Conservation (phyloP, 2,329 filamentous ascomycete species). For the Pseudopyricularia javanii region DNA sequence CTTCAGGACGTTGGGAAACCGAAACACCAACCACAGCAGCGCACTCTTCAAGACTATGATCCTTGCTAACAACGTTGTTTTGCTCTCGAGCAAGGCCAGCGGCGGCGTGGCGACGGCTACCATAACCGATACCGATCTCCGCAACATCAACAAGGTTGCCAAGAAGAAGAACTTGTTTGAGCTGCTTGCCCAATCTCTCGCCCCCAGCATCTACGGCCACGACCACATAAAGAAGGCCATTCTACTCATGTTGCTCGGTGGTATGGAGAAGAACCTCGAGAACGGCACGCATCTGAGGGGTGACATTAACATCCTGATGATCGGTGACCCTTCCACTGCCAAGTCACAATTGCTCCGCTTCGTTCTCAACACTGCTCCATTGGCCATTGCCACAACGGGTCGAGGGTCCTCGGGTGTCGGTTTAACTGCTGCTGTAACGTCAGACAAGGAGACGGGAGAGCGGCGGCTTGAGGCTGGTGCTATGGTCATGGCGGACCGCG, state of each 20-base stretch:
- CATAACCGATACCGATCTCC: slow-evolving; percentile 93
- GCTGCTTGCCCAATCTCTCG: slow-evolving; percentile 82
- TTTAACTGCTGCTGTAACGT: slow-evolving; percentile 91
- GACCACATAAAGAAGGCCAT: slow-evolving; percentile 98
- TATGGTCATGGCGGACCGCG: slow-evolving; percentile 95
- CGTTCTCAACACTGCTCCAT: slow-evolving; percentile 88
- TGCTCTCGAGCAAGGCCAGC: slow-evolving; percentile 90
- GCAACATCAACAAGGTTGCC: slow-evolving; percentile 95
- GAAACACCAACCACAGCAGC: slow-evolving; percentile 81
- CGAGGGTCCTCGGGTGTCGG: slow-evolving; percentile 94
- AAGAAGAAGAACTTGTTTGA: slow-evolving; percentile 94
- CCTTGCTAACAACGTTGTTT: slow-evolving; percentile 86
- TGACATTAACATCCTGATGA: slow-evolving; percentile 99
- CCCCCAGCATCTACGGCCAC: slow-evolving; percentile 93
- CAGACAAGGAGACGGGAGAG: slow-evolving; percentile 95
- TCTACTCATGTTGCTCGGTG: slow-evolving; percentile 83
- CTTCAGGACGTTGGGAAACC: slow-evolving; percentile 85
- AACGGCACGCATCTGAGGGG: slow-evolving; percentile 96
- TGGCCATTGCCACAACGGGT: slow-evolving; percentile 94
- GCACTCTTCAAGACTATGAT: slow-evolving; percentile 91
- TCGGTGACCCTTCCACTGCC: slow-evolving; percentile 93
- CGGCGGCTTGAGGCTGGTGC: slow-evolving; percentile 90
- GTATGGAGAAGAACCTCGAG: slow-evolving; percentile 96
- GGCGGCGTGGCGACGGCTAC: slow-evolving; percentile 83
- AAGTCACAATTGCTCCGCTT: slow-evolving; percentile 98